Conservation (phyloP, 2,329 filamentous ascomycete species). For the Biscogniauxia marginata region DNA sequence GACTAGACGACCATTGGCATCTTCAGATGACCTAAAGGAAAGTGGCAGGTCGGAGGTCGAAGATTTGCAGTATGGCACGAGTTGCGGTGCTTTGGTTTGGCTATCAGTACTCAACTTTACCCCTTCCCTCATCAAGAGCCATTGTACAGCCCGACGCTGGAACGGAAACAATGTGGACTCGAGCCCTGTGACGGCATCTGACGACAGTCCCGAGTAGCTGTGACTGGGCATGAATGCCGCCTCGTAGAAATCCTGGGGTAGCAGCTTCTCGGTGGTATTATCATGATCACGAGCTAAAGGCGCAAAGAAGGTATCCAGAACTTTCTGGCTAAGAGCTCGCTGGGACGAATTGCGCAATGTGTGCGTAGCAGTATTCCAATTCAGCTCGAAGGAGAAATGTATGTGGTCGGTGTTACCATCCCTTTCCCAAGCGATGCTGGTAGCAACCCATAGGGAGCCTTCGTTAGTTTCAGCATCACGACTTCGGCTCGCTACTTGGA, state of each 20-base stretch:
- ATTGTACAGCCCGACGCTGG: slow-evolving; percentile 67
- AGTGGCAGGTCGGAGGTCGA: slow-evolving; percentile 31
- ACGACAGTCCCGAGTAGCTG: slow-evolving; percentile 36
- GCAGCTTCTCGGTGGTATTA: slow-evolving; percentile 30
- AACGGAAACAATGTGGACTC: slow-evolving; percentile 65
- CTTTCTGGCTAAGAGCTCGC: slow-evolving; percentile 32
- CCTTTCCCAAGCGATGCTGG: slow-evolving; percentile 33
- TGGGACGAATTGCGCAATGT: slow-evolving; percentile 32
- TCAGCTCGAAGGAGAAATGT: slow-evolving; percentile 35
- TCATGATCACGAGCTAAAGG: neutral
- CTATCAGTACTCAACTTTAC: slow-evolving; percentile 43
- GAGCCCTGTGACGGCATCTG: slow-evolving; percentile 43
- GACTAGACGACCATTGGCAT: slow-evolving; percentile 42
- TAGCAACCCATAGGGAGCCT: slow-evolving; percentile 34
- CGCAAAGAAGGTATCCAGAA: slow-evolving; percentile 39
- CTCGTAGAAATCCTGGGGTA: slow-evolving; percentile 65
- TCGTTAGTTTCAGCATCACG: slow-evolving; percentile 16
- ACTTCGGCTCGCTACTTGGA: slow-evolving; percentile 13
- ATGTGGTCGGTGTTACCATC: slow-evolving; percentile 28
- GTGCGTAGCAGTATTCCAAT: slow-evolving; percentile 43
- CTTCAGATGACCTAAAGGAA: slow-evolving; percentile 45
- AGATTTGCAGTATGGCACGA: slow-evolving; percentile 26
- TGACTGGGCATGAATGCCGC: slow-evolving; percentile 60
- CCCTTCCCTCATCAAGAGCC: slow-evolving; percentile 68
- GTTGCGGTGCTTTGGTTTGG: slow-evolving; percentile 14